Conservation (phyloP, 495 filamentous ascomycete species). For the Podospora anserina region DNA sequence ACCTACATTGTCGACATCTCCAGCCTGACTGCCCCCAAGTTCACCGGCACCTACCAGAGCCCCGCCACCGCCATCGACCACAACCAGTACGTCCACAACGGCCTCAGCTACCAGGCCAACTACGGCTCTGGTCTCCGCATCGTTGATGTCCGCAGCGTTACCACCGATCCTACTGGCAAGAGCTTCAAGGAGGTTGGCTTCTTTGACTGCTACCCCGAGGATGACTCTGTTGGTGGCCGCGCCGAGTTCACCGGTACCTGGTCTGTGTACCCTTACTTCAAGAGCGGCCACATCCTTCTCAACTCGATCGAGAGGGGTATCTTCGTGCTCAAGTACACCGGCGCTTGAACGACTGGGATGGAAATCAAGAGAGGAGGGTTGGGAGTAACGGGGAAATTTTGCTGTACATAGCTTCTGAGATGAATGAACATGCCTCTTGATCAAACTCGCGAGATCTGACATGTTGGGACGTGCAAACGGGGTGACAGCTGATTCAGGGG, state of each 20-base stretch:
- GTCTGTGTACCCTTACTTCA: slow-evolving; percentile 56
- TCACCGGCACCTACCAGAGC: slow-evolving; percentile 55
- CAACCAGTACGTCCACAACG: slow-evolving; percentile 58
- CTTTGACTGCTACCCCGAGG: slow-evolving; percentile 61
- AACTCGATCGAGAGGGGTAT: slow-evolving; percentile 60
- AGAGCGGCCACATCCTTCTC: slow-evolving; percentile 54
- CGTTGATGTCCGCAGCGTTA: slow-evolving; percentile 53
- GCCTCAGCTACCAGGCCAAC: slow-evolving; percentile 55
- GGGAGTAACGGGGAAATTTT: too few species aligned
- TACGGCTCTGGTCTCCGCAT: slow-evolving; percentile 58
- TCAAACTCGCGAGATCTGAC: too few species aligned
- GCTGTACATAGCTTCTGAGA: too few species aligned
- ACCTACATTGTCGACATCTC: slow-evolving; percentile 59
- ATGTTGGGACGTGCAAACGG: too few species aligned
- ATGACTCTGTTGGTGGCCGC: slow-evolving; percentile 49
- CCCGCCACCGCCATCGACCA: slow-evolving; percentile 54
- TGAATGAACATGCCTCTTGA: too few species aligned
- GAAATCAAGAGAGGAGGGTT: too few species aligned
- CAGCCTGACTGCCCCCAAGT: slow-evolving; percentile 46
- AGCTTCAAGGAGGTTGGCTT: slow-evolving; percentile 52
- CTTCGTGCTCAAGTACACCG: slow-evolving; percentile 47
- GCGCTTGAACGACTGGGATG: background rate
- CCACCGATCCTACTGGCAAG: slow-evolving; percentile 50
- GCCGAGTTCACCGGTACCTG: slow-evolving; percentile 58
- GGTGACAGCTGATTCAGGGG: too few species aligned